Base-by-base conservation (phyloP, 257 asterid species). In the Eucommia ulmoides region DNA sequence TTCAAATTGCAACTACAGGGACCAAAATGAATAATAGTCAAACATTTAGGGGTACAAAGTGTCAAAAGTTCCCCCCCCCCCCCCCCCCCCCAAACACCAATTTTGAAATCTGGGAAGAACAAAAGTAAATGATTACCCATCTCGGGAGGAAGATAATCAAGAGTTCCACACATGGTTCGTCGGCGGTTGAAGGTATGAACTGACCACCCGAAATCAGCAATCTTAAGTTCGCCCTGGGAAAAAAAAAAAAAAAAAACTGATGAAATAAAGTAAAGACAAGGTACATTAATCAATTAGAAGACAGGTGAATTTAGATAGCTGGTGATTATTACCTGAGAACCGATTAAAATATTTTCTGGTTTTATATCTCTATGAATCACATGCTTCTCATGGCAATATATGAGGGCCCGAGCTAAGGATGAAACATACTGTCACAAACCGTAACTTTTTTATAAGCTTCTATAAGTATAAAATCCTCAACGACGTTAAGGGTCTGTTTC, bases 121-220 rank as follows among this genome's bases (percentile, higher is more conserved):
- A 14, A 3, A 38, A 78, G n/a, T n/a, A n/a, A n/a, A n/a, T n/a
- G n/a, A n/a, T 42, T 74, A 91, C 98, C 98, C 98, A 91, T 91
- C 84, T 91, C 98, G 18, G 98, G 98, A 41, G 98, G 96, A 57
- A 91, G 86, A 68, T 91, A 86, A 79, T 91, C 98, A 0, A 91
- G 81, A 54, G 98, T 91, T 52, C 98, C 98, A 52, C 98, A 89
- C 96, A 91, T 86, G 29, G 98, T 91, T 54, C 87, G 76, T 58
- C 98, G 73, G 54, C 96, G 96, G 53, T 77, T 83, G 65, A 91
- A 91, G 33, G 96, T 91, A 66, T 91, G 98, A 38, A 91, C 98
- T 1, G 98, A 91, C 96, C 98, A 91, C 45, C 98, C 98, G 55
- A 91, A 91, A 61, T 86, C 96, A 20, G 96, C 96, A 45, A 91